Base-by-base conservation (phyloP, 441 rosid species). In the Populus hybrid region DNA sequence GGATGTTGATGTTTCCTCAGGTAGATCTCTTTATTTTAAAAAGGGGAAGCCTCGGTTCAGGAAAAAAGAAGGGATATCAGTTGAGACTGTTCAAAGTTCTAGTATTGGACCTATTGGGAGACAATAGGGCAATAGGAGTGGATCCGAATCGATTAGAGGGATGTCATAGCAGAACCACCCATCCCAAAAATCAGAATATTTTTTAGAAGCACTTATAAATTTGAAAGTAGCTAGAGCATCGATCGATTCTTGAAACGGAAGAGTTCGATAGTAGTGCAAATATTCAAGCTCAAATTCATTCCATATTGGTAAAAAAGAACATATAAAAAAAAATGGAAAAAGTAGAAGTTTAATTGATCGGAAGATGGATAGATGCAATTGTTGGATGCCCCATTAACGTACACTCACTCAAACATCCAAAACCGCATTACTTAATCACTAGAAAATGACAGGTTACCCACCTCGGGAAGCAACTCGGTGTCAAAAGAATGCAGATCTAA, bases 381-480 rank as follows among this genome's bases (percentile, higher is more conserved):
- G 12, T 50, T 54, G 23, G n/a, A 6, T n/a, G 8, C 14, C 18
- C 34, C 23, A 59, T 23, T 23, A 36, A 6, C 32, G 16, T 61
- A 34, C n/a, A 63, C 63, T 16, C 38, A 28, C 66, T 32, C 46
- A 14, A n/a, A 65, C 34, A 57, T 11, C 32, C 32, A n/a, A 46
- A 75, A 50, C 63, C 23, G 24, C 50, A 21, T 28, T 59, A 16
- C 38, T 35, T 69, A 46, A 69, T 35, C 76, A 75, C 65, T 34
- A 40, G 59, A 63, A 69, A 35, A 16, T 12, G 3, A 69, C 18
- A 21, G 64, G 63, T 35, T 3, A 66, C 80, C 65, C 73, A 96
- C 99, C 99, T 96, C 98, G 28, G 99, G 91, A 79, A 96, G 91
- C 83, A 96, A 89, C 85, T 96, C 99, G 1, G 98, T 96, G 84